These are phyloP conservation scores for Vitis rotundifolia DNA, from an alignment of 164 flowering plant genomes.

Conservation along the genomic window DNA sequence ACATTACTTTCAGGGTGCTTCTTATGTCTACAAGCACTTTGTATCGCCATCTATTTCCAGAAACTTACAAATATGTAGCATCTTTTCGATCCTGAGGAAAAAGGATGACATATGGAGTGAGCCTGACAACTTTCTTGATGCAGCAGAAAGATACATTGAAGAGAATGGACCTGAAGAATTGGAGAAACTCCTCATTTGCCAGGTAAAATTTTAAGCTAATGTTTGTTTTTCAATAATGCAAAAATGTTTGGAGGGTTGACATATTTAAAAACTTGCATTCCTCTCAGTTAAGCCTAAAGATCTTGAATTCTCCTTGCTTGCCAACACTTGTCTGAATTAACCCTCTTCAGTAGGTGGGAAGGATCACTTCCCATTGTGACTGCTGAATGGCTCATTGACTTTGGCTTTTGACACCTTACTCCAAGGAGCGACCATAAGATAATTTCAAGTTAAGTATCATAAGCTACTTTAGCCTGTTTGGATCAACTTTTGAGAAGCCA, in stretches of 20 bases:
- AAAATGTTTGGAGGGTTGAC: background rate
- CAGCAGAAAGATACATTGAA: slow-evolving; percentile 2
- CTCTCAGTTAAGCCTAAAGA: background rate
- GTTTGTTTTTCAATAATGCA: background rate
- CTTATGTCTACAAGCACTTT: slow-evolving; percentile 23
- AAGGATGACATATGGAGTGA: background rate
- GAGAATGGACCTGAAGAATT: slow-evolving; percentile 13
- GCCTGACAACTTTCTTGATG: slow-evolving; percentile 7
- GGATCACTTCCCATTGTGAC: too few species aligned
- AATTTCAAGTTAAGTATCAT: too few species aligned
- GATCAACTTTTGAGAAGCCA: too few species aligned
- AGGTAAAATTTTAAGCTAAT: slow-evolving; percentile 17
- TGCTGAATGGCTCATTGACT: too few species aligned
- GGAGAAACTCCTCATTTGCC: slow-evolving; percentile 7
- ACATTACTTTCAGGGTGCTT: slow-evolving; percentile 29
- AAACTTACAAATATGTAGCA: background rate
- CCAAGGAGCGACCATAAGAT: too few species aligned
- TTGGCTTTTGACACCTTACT: too few species aligned
- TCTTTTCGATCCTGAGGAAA: background rate
- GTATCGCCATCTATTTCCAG: slow-evolving; percentile 10
- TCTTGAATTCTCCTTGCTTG: background rate
- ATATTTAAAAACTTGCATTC: background rate
- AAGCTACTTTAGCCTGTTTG: too few species aligned
- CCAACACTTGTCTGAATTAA: background rate
- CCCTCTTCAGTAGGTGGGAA: too few species aligned